phyloP scores from a whole-genome alignment of 2,329 filamentous ascomycete genomes.

The Cercospora citrullina region DNA sequence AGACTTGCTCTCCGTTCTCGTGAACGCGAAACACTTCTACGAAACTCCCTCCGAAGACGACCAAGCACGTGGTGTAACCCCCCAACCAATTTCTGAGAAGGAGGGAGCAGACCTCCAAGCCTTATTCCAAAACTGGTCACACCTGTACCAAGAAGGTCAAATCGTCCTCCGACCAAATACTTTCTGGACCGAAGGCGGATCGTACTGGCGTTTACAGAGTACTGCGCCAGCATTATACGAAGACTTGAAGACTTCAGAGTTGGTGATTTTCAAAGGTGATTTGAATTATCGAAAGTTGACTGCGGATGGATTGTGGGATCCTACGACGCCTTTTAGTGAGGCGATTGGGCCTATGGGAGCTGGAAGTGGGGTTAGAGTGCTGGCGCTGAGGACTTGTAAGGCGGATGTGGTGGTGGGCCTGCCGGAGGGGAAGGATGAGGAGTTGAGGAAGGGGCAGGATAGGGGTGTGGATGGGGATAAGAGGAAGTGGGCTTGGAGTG shows the following conservation, averaged over 20 bases:
- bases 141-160: slow-evolving; percentile 78
- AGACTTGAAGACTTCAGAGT: slow-evolving; percentile 77
- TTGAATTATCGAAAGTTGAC: slow-evolving; percentile 94
- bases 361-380: slow-evolving; percentile 76
- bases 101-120: slow-evolving; percentile 70
- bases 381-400: slow-evolving; percentile 92
- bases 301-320: slow-evolving; percentile 83
- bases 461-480: slow-evolving; percentile 69
- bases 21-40: slow-evolving; percentile 76
- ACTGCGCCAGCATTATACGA: slow-evolving; percentile 67
- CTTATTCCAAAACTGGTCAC: slow-evolving; percentile 79
- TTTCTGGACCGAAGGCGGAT: slow-evolving; percentile 88
- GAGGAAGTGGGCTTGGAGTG: slow-evolving; percentile 90
- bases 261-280: slow-evolving; percentile 97
- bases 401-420: slow-evolving; percentile 92
- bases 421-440: slow-evolving; percentile 78
- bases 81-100: slow-evolving; percentile 63
- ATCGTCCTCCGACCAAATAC: slow-evolving; percentile 77
- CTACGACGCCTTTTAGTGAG: slow-evolving; percentile 79
- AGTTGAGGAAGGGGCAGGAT: slow-evolving; percentile 65
- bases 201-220: slow-evolving; percentile 82
- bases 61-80: slow-evolving; percentile 54
- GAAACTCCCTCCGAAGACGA: slow-evolving; percentile 69
- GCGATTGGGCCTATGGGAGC: slow-evolving; percentile 83
- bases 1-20: slow-evolving; percentile 77